Evolutionary conservation across 345 rosid species (phyloP).

Genomic region (Bretschneidera sinensis): DNA sequence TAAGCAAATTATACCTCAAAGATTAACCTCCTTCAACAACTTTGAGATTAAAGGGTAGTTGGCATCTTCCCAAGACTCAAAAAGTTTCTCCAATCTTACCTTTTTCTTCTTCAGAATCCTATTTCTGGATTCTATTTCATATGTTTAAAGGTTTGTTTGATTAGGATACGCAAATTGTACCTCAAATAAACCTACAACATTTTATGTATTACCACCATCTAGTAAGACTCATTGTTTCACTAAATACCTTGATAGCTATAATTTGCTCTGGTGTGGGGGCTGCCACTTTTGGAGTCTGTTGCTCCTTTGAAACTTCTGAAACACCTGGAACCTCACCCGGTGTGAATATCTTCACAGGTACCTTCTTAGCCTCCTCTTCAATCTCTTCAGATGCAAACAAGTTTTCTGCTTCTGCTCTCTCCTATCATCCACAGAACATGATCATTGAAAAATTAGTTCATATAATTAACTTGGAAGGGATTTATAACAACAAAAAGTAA

Average conservation of each 20-base stretch:
- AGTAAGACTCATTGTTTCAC: background rate
- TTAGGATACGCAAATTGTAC: no score
- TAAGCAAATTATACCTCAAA: background rate
- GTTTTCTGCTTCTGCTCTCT: conserved; percentile 78
- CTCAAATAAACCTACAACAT: background rate
- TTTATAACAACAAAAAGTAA: background rate
- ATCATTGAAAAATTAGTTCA: conserved; percentile 5
- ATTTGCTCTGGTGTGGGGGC: conserved; percentile 96
- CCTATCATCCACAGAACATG: conserved; percentile 45
- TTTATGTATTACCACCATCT: background rate
- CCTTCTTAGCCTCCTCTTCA: conserved; percentile 80
- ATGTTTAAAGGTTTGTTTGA: no score
- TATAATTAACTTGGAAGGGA: background rate
- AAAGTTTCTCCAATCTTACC: no score
- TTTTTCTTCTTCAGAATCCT: no score
- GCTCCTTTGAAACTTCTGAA: conserved; percentile 48
- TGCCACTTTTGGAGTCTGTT: conserved; percentile 63
- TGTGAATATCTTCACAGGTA: conserved; percentile 43
- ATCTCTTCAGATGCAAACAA: conserved; percentile 85
- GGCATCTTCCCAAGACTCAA: no score
- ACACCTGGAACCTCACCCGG: conserved; percentile 67
- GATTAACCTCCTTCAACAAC: no score
- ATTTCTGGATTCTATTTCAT: no score
- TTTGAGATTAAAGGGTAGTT: no score
- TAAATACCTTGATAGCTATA: conserved; percentile 81